These are phyloP conservation scores for Wickerhamomyces chaumierensis DNA, from an alignment of 805 yeast genomes.

Conservation along the genomic window DNA sequence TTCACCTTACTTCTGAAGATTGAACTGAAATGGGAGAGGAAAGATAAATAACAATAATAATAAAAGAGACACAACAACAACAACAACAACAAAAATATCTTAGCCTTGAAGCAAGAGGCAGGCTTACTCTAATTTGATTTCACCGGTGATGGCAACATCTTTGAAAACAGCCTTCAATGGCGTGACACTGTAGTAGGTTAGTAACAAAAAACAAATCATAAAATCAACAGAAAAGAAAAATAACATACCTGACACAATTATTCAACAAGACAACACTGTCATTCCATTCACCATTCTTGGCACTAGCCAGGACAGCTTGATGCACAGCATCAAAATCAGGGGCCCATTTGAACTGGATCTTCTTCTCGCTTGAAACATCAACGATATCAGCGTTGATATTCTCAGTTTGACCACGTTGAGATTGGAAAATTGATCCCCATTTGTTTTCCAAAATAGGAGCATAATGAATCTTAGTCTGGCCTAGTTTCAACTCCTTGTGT, in stretches of 20 bases:
- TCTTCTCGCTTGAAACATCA: constrained; percentile 31
- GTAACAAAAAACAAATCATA: too few species aligned
- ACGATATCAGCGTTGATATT: constrained; percentile 31
- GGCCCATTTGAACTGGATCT: constrained; percentile 59
- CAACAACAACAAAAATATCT: too few species aligned
- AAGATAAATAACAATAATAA: not conserved
- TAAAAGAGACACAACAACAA: too few species aligned
- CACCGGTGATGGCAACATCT: constrained; percentile 46
- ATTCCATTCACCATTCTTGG: constrained; percentile 17
- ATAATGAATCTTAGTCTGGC: constrained; percentile 49
- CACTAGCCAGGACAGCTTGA: constrained; percentile 31
- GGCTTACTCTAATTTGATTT: constrained; percentile 32
- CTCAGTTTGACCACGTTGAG: constrained; percentile 6
- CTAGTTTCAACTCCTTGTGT: constrained; percentile 35
- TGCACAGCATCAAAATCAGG: constrained; percentile 72
- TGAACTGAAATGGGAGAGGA: too few species aligned
- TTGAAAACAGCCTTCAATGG: constrained; percentile 65
- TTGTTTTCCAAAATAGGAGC: constrained; percentile 74
- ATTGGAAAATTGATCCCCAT: constrained; percentile 60
- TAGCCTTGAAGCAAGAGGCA: not conserved
- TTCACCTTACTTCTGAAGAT: too few species aligned
- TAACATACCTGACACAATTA: constrained; percentile 17
- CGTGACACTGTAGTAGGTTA: constrained; percentile 38
- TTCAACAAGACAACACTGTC: constrained; percentile 21
- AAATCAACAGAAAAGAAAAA: not conserved